Percentiles rank a stretch among this genome's conserved stretches.
Evolutionary conservation across 202 grass and related monocot species (phyloP).

Genomic region (Alloteropsis angusta): DNA sequence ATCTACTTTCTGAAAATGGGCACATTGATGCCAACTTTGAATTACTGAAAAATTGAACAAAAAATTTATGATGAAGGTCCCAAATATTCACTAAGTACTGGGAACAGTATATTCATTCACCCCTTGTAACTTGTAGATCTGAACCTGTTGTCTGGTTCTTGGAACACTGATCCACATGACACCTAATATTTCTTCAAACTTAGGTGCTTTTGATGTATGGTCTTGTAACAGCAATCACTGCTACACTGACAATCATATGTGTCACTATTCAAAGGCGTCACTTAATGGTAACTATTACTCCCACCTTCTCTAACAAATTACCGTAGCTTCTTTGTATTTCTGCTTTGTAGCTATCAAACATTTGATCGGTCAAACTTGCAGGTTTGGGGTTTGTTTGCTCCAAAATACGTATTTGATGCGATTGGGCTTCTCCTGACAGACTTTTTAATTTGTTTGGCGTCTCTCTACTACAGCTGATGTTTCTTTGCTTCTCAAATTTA

Average conservation of each 20-base stretch:
- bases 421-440: slow-evolving; percentile 83
- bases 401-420: slow-evolving; percentile 91
- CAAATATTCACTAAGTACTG: background rate
- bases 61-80: background rate
- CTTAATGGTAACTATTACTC: slow-evolving; percentile 60
- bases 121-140: slow-evolving; percentile 1
- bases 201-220: slow-evolving; percentile 87
- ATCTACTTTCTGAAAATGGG: background rate
- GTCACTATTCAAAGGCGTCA: slow-evolving; percentile 89
- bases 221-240: slow-evolving; percentile 60
- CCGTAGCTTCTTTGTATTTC: background rate
- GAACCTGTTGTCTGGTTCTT: slow-evolving; percentile 4
- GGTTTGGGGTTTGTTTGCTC: slow-evolving; percentile 99
- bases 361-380: slow-evolving; percentile 33
- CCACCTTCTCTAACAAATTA: background rate
- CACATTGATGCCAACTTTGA: background rate
- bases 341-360: background rate
- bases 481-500: background rate
- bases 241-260: slow-evolving; percentile 58
- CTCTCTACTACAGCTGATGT: slow-evolving; percentile 48
- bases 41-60: slow-evolving; percentile 18
- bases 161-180: slow-evolving; percentile 10
- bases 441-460: slow-evolving; percentile 46
- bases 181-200: slow-evolving; percentile 17
- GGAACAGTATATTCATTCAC: background rate